Conservation (phyloP, 164 flowering plant species). For the Akebia trifoliata region DNA sequence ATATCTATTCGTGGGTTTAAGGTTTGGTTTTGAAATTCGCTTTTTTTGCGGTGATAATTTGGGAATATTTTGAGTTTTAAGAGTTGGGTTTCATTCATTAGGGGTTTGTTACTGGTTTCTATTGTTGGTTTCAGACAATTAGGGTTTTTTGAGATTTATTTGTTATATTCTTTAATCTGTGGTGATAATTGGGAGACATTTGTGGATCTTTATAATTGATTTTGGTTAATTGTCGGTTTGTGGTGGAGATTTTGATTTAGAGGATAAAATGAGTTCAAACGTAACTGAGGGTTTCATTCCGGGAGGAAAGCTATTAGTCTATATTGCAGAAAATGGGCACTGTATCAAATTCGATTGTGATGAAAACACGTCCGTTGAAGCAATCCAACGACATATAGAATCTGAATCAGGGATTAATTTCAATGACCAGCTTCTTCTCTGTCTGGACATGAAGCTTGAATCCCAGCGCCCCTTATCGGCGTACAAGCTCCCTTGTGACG, state of each 20-base stretch:
- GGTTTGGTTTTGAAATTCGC: background rate
- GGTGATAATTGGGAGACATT: slow-evolving; percentile 1
- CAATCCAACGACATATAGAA: slow-evolving; percentile 63
- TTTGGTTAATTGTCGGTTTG: slow-evolving; percentile 3
- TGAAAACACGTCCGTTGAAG: slow-evolving; percentile 60
- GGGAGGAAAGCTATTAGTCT: slow-evolving; percentile 61
- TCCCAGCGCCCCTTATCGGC: slow-evolving; percentile 54
- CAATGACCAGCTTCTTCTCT: slow-evolving; percentile 80
- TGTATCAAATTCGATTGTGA: slow-evolving; percentile 69
- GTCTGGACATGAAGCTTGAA: slow-evolving; percentile 72
- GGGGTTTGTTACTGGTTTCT: background rate
- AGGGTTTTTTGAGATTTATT: slow-evolving; percentile 12
- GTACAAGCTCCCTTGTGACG: slow-evolving; percentile 72
- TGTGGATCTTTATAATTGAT: slow-evolving; percentile 1
- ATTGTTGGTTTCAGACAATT: slow-evolving; percentile 1
- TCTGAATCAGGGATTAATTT: slow-evolving; percentile 45
- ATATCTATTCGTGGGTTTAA: slow-evolving; percentile 2
- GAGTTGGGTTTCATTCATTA: background rate
- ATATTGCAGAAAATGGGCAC: slow-evolving; percentile 86
- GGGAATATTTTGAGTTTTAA: background rate
- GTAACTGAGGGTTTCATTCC: slow-evolving; percentile 32
- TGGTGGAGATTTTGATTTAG: slow-evolving; percentile 16
- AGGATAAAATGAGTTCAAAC: slow-evolving; percentile 61
- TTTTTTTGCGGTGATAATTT: background rate
- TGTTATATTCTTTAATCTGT: background rate